Evolutionary conservation across 306 rosid genomes (phyloP), one percentile per base, ranked within the genome.

Genomic region (Spatholobus suberectus): DNA sequence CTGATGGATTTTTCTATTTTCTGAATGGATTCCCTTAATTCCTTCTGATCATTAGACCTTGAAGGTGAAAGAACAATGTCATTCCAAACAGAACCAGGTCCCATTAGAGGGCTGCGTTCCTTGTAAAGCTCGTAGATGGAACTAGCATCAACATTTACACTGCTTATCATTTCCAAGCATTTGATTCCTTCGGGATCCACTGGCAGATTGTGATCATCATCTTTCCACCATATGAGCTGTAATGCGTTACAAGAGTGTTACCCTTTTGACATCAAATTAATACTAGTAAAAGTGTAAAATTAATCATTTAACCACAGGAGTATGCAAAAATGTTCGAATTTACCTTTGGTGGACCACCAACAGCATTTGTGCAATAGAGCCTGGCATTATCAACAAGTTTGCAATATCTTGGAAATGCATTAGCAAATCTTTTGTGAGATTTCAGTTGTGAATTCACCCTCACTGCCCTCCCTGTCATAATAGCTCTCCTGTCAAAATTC

Each of bases 351-450:
- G 97, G 93, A 44, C 81, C 88, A 11, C 89, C 84, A 51, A 78
- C 47, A 62, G 75, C 23, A 81, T 92, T 90, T 85, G 95, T 91
- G 82, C 88, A 65, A 68, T 71, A 96, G 49, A 96, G 89, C 77
- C 89, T 94, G 57, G 93, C 97, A 76, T 86, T 85, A 69, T 96
- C 99, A 68, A 96, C 97, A 61, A 96, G 92, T 40, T 87, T 54
- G 81, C 98, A 92, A 65, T 89, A 96, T 73, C 62, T 86, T 66
- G 80, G 83, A 84, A 94, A 94, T n/a, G 93, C 90, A 63, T 82
- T 86, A 1, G 97, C 99, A 92, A 96, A 96, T 84, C 98, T 94
- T 85, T 90, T 91, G 91, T 96, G 99, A 74, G 99, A 96, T 78
- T 85, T 81, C 88, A 96, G 63, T 71, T 96, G 98, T 26, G 97